phyloP scores from a whole-genome alignment of 1,284 basidiomycete species.

The Bjerkandera adusta region DNA sequence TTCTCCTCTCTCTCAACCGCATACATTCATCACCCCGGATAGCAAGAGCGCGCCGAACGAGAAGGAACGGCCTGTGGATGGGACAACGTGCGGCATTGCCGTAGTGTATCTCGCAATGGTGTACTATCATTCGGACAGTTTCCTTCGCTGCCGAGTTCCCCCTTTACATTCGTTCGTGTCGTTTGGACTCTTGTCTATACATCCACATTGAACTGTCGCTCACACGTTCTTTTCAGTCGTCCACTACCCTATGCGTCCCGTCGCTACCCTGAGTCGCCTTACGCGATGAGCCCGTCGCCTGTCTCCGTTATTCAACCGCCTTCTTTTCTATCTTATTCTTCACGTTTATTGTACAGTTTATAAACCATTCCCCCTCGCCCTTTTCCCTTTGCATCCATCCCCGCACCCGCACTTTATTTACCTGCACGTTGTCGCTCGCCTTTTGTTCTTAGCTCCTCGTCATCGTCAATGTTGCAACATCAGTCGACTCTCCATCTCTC shows the following conservation, averaged over 20 bases:
- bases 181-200: conserved; percentile 27
- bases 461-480: conserved; percentile 51
- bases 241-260: conserved; percentile 47
- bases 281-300: conserved; percentile 41
- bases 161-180: conserved; percentile 31
- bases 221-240: conserved; percentile 44
- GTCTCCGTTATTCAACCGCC: conserved; percentile 21
- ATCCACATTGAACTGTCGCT: conserved; percentile 36
- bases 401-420: conserved; percentile 31
- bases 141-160: conserved; percentile 33
- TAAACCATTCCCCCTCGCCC: conserved; percentile 19
- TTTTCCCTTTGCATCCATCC: conserved; percentile 31
- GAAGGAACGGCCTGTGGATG: conserved; percentile 3
- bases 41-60: conserved; percentile 7
- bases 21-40: conserved; percentile 22
- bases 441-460: conserved; percentile 23
- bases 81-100: conserved; percentile 9
- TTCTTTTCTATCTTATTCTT: conserved; percentile 71
- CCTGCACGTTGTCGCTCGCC: conserved; percentile 25
- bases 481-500: conserved; percentile 22
- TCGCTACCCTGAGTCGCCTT: conserved; percentile 39
- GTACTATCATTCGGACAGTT: conserved; percentile 41
- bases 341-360: conserved; percentile 57
- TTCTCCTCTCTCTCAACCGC: conserved; percentile 38
- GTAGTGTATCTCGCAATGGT: conserved; percentile 23